phyloP scores from a whole-genome alignment of 2,329 filamentous ascomycete genomes.

The Alternaria dauci region DNA sequence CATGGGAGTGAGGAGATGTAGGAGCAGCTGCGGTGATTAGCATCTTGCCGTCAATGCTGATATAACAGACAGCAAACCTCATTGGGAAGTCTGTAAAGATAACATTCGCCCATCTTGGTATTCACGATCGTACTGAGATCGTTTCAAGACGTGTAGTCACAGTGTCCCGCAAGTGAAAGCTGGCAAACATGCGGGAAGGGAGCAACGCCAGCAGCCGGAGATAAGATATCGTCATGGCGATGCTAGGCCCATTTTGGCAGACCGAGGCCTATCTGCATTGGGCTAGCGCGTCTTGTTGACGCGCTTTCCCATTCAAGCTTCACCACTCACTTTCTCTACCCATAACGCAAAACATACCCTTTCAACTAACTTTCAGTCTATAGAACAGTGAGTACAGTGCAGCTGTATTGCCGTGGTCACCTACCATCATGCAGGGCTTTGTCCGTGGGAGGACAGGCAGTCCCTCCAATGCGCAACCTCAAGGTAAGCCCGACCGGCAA shows the following conservation, averaged over 20 bases:
- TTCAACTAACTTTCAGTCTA: background rate
- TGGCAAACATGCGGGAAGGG: constrained; percentile 24
- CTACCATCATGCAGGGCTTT: constrained; percentile 32
- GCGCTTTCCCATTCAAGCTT: constrained; percentile 39
- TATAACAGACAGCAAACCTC: constrained; percentile 35
- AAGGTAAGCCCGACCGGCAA: constrained; percentile 23
- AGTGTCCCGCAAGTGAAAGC: background rate
- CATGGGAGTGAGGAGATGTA: constrained; percentile 54
- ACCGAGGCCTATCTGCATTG: constrained; percentile 18
- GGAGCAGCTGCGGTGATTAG: constrained; percentile 50
- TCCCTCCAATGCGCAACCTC: constrained; percentile 23
- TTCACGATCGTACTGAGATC: background rate
- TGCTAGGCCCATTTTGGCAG: constrained; percentile 12
- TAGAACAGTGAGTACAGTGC: background rate
- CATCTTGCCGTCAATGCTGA: background rate
- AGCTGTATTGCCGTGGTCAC: background rate
- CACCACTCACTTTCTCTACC: constrained; percentile 24
- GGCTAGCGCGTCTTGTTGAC: constrained; percentile 35
- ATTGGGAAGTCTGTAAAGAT: constrained; percentile 50
- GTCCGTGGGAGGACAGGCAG: constrained; percentile 28
- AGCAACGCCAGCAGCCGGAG: constrained; percentile 21
- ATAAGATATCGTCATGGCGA: constrained; percentile 44
- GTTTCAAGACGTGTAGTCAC: background rate
- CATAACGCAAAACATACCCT: constrained; percentile 12
- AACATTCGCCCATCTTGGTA: constrained; percentile 36